Conservation (phyloP, 805 yeast genomes). For the Candida succiphila region DNA sequence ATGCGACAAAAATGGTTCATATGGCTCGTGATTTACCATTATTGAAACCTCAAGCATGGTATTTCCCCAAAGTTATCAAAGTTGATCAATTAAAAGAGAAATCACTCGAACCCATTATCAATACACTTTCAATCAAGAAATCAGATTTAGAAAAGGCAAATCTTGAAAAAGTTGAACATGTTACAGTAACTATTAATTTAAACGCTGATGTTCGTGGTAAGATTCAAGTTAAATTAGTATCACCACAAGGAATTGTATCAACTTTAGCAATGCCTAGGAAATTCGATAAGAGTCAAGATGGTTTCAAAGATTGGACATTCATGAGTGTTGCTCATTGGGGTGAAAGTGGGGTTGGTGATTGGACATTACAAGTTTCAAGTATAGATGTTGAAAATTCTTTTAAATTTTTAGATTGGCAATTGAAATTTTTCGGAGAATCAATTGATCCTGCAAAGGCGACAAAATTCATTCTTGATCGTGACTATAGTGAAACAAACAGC, state of each 20-base stretch:
- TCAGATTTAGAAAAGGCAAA: conserved; percentile 45
- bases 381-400: conserved; percentile 26
- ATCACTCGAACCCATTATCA: conserved; percentile 17
- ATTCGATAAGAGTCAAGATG: conserved; percentile 43
- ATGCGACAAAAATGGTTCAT: conserved; percentile 66
- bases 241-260: conserved; percentile 72
- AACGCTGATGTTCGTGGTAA: conserved; percentile 59
- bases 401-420: conserved; percentile 57
- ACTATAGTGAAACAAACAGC: conserved; percentile 28
- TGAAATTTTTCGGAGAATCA: conserved; percentile 76
- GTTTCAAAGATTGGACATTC: conserved; percentile 80
- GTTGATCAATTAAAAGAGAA: conserved; percentile 21
- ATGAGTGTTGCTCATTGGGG: conserved; percentile 99
- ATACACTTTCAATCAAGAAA: conserved; percentile 33
- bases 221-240: conserved; percentile 50
- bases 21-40: conserved; percentile 67
- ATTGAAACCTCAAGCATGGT: conserved; percentile 91
- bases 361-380: conserved; percentile 64
- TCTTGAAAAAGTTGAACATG: conserved; percentile 71
- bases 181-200: conserved; percentile 71
- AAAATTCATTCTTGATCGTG: conserved; percentile 39
- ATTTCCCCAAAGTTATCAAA: conserved; percentile 32
- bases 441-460: conserved; percentile 54
- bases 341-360: conserved; percentile 65
- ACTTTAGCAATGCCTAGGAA: conserved; percentile 62